These are phyloP conservation scores for Dianthus caryophyllus DNA, from an alignment of 148 eudicot genomes.

Conservation along the genomic window DNA sequence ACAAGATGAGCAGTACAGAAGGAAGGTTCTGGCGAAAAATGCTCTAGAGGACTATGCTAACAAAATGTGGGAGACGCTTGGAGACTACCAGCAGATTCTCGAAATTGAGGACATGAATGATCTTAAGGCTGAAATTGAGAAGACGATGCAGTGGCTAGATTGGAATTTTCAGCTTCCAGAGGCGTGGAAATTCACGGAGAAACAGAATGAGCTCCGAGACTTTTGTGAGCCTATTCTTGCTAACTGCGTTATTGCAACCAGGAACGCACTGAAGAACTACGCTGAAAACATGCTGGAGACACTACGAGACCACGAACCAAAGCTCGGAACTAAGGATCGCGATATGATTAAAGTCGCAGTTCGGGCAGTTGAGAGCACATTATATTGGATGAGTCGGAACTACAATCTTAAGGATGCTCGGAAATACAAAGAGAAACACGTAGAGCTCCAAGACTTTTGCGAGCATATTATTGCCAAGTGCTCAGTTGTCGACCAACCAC, in stretches of 20 bases:
- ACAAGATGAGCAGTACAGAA: slow-evolving; percentile 16
- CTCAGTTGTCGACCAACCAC: neutral
- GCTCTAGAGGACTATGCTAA: slow-evolving; percentile 19
- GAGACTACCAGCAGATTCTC: neutral
- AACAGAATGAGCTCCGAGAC: too few species aligned
- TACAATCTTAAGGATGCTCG: slow-evolving; percentile 1
- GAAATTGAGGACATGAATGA: neutral
- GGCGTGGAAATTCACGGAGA: too few species aligned
- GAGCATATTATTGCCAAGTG: slow-evolving; percentile 14
- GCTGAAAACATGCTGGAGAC: too few species aligned
- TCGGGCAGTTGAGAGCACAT: too few species aligned
- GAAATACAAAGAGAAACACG: slow-evolving; percentile 12
- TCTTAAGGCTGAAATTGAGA: slow-evolving; percentile 4
- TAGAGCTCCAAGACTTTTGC: slow-evolving; percentile 13
- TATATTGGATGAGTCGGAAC: slow-evolving; percentile 21
- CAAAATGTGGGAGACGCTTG: neutral
- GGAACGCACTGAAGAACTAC: too few species aligned
- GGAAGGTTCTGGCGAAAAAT: slow-evolving; percentile 19
- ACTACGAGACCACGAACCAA: too few species aligned
- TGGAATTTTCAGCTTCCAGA: too few species aligned
- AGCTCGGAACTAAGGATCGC: too few species aligned
- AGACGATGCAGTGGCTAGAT: too few species aligned
- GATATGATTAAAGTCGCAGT: too few species aligned
- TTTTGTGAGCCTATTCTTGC: too few species aligned
- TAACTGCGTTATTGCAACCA: too few species aligned